A percentile compares a stretch with the other conserved stretches of the same genome.
These are phyloP conservation scores for Bruguiera sexangula DNA, from an alignment of 345 rosid genomes.

Conservation along the genomic window DNA sequence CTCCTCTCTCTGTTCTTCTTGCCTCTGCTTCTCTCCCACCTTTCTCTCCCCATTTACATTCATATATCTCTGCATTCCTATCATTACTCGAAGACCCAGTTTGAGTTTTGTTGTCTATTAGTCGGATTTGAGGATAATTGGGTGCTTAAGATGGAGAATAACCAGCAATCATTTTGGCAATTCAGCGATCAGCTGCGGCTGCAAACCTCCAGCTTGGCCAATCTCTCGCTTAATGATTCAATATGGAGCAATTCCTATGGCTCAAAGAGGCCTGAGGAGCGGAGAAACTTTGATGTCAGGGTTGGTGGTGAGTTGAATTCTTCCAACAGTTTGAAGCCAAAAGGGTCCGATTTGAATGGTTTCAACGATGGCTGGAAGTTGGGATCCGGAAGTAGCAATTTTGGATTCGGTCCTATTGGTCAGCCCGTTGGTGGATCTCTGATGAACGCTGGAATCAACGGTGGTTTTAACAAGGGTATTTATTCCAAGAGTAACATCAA, in stretches of 20 bases:
- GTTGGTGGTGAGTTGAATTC: slow-evolving; percentile 43
- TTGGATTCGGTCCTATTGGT: slow-evolving; percentile 33
- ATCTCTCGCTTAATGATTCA: slow-evolving; percentile 77
- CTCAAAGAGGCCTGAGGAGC: slow-evolving; percentile 58
- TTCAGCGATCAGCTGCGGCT: slow-evolving; percentile 93
- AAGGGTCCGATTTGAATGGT: slow-evolving; percentile 42
- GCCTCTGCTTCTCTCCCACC: neutral
- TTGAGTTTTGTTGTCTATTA: slow-evolving; percentile 7
- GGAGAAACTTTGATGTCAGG: slow-evolving; percentile 69
- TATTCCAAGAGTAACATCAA: slow-evolving; percentile 40
- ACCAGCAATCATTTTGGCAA: slow-evolving; percentile 89
- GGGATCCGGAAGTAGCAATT: slow-evolving; percentile 19
- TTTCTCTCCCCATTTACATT: neutral
- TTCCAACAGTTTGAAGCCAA: slow-evolving; percentile 7
- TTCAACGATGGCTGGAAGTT: slow-evolving; percentile 31
- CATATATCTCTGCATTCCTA: neutral
- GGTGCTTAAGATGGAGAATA: slow-evolving; percentile 55
- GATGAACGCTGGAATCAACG: slow-evolving; percentile 48
- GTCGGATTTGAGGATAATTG: neutral
- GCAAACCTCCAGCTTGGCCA: slow-evolving; percentile 61
- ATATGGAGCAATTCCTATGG: slow-evolving; percentile 72
- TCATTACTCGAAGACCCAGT: slow-evolving; percentile 7
- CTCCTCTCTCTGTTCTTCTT: neutral
- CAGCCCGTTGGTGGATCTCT: slow-evolving; percentile 23
- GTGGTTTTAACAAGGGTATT: slow-evolving; percentile 79